Evolutionary conservation across 495 filamentous ascomycete species (phyloP).

Genomic region (Cenococcum geophilum): DNA sequence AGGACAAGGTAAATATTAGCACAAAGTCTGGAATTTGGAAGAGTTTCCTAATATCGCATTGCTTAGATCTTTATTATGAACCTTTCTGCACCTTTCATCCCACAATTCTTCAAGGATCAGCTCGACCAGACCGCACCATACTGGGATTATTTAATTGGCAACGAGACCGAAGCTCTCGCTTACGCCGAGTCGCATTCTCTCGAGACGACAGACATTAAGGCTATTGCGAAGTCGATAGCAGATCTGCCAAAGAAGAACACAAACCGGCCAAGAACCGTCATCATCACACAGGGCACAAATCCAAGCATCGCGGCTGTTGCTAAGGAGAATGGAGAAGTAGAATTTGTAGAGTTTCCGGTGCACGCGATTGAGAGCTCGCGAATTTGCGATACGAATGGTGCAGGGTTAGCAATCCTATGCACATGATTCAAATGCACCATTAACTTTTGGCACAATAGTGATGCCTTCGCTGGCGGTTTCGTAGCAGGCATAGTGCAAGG

Average conservation of each 20-base stretch:
- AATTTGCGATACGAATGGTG: conserved; percentile 94
- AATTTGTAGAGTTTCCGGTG: conserved; percentile 71
- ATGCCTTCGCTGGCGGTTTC: conserved; percentile 95
- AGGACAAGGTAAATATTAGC: conserved; percentile 62
- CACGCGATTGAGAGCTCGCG: conserved; percentile 62
- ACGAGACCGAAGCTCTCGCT: conserved; percentile 85
- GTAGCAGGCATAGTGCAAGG: conserved; percentile 80
- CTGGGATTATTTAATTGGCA: conserved; percentile 95
- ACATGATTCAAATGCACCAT: too few species aligned
- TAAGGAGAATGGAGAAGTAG: conserved; percentile 53
- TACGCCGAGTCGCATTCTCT: conserved; percentile 75
- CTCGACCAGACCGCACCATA: conserved; percentile 78
- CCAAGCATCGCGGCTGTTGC: conserved; percentile 76
- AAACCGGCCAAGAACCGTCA: conserved; percentile 68
- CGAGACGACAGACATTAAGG: conserved; percentile 65
- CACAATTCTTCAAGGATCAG: conserved; percentile 94
- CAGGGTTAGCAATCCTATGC: conserved; percentile 53
- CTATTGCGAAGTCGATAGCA: conserved; percentile 81
- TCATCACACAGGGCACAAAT: conserved; percentile 90
- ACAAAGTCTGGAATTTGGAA: not conserved
- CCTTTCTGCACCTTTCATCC: conserved; percentile 89
- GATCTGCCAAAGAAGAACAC: conserved; percentile 86
- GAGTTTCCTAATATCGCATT: not conserved
- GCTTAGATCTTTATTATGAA: conserved; percentile 71
- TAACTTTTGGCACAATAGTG: conserved; percentile 43